Percentiles rank a stretch among this genome's conserved stretches.
These are phyloP conservation scores for Sporodiniella umbellata DNA, from an alignment of 371 early-diverging fungal species.

Conservation along the genomic window DNA sequence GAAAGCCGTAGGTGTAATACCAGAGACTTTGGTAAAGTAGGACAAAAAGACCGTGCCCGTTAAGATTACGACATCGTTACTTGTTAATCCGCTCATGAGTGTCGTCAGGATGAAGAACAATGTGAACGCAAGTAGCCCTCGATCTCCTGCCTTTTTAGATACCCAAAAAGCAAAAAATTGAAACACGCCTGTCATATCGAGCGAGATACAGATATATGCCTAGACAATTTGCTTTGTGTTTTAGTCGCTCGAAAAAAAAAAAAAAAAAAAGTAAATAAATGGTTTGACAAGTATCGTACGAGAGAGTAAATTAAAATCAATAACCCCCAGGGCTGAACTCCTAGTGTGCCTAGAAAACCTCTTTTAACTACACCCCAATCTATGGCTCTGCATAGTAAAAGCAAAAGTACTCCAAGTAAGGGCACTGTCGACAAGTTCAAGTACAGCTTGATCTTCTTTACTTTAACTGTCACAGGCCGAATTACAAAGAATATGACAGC, in stretches of 20 bases:
- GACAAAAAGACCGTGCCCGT: constrained; percentile 78
- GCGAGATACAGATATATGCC: constrained; percentile 82
- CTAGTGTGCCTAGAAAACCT: constrained; percentile 63
- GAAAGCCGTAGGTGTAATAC: constrained; percentile 62
- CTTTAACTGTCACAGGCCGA: constrained; percentile 41
- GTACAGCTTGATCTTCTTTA: constrained; percentile 30
- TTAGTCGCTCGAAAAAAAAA: too few relatives aligned
- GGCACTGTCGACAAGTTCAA: constrained; percentile 70
- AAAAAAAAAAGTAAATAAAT: background rate
- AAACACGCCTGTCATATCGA: constrained; percentile 77
- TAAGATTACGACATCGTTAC: constrained; percentile 81
- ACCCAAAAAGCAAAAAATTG: constrained; percentile 69
- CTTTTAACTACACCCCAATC: constrained; percentile 42
- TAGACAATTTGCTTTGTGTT: too few relatives aligned
- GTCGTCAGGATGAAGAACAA: constrained; percentile 68
- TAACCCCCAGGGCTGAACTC: constrained; percentile 75
- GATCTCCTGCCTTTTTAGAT: constrained; percentile 53
- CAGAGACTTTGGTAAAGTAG: constrained; percentile 64
- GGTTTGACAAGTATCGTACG: constrained; percentile 33
- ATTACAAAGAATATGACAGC: constrained; percentile 52
- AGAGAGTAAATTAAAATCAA: constrained; percentile 74
- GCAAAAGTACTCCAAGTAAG: constrained; percentile 58
- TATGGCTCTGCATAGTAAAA: constrained; percentile 57
- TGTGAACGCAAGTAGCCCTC: constrained; percentile 60
- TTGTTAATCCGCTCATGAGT: constrained; percentile 70